Evolutionary conservation across 2,329 filamentous ascomycete genomes (phyloP), one percentile per base, ranked within the genome.

Genomic region (Epicoccum nigrum): DNA sequence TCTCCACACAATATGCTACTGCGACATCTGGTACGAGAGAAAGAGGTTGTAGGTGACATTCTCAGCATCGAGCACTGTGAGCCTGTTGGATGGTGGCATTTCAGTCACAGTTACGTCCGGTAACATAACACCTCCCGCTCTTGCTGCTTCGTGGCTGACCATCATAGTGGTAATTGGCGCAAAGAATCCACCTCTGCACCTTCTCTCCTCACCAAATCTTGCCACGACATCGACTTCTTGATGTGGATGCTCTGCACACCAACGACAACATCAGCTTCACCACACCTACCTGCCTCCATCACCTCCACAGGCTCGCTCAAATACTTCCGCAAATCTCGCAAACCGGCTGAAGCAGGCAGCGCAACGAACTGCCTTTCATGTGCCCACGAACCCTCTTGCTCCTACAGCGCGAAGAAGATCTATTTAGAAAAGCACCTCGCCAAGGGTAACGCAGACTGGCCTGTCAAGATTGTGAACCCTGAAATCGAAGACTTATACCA

Each of bases 81-180:
- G 72, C 94, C 94, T 0, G 87, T 99, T 0, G 94, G 94, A 1
- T 96, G 89, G 86, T 97, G 92, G 90, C 94, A 97, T 71, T 97
- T 95, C 70, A 52, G 43, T n/a, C 69, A 70, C 45, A 59, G 44
- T 31, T 73, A 70, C 44, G 93, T 97, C 28, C 84, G 85, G 79
- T 81, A 72, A 44, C 69, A 32, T n/a, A 11, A 3, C 33, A 28
- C 17, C 16, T 21, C 13, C 20, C 4, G 2, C 17, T 8, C 0
- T n/a, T 1, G 27, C n/a, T 21, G 4, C 11, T 17, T 17, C 21
- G 27, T 23, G 2, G 11, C 28, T 52, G 28, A 59, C 58, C n/a
- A 54, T 6, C 4, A 9, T 13, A 81, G 90, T 37, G 94, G 94
- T 13, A 97, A 97, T 74, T 97, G 94, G 94, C 85, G 93, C 5